Base-by-base conservation (phyloP, 2,329 filamentous ascomycete species). In the Neoascochyta sp. region DNA sequence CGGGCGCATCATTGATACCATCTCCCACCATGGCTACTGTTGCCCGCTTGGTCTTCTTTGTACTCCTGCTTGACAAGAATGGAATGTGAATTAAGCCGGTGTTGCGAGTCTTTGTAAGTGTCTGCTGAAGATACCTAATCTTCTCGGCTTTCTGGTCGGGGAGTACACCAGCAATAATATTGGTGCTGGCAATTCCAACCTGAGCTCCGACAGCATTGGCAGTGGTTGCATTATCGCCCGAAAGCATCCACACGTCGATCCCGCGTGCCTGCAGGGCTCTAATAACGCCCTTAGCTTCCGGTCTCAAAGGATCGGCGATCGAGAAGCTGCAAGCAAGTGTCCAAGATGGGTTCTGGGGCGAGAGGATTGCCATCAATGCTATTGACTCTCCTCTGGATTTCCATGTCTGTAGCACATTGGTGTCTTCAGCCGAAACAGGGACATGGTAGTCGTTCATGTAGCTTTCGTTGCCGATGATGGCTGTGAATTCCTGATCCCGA, bases 171-270 rank as follows among this genome's bases (percentile, higher is more conserved):
- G 89, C 87, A 41, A 94, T 84, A 43, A 95, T 81, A 55, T 93
- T 85, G 32, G 70, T 66, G 1, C 70, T 52, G 0, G 78, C 74
- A 43, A 95, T 95, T 13, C 86, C 86, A 11, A 95, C 71, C 50
- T 78, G 77, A 2, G 71, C 66, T 1, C 84, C 89, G 3, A 95
- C 86, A 0, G 87, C 86, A 12, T 74, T 70, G 2, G 89, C 89
- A 1, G 89, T 95, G n/a, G 70, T 80, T n/a, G 71, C 67, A 54
- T 95, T 95, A 67, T 95, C 89, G 16, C 89, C 89, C 0, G 87
- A 93, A 20, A 95, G 80, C 86, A 95, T 93, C 79, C 83, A 95
- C 4, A 94, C 83, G 17, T 80, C 76, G 25, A 84, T 80, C 12
- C 82, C 79, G 10, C 75, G 75, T 4, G 72, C 62, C 23, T 76